Base-by-base conservation (phyloP, 805 yeast genomes). In the Sporopachydermia quercuum region DNA sequence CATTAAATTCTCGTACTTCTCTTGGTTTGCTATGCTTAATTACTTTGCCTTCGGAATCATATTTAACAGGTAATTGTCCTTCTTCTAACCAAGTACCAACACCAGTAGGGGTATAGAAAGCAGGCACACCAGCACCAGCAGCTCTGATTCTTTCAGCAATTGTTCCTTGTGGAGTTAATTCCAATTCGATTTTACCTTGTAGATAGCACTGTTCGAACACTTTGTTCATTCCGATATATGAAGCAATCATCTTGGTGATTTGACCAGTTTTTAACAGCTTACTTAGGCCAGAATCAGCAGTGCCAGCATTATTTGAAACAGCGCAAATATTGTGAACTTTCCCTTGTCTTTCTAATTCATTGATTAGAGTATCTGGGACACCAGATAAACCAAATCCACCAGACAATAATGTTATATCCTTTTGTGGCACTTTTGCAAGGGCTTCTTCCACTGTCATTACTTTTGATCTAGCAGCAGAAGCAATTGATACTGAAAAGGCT, bases 331-430 rank as follows among this genome's bases (percentile, higher is more conserved):
- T 50, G 13, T 46, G 51, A 38, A 68, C 52, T 2, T 57, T 57
- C 2, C 58, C 49, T 16, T 55, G 55, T 11, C 51, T 47, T 17
- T 55, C 41, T 16, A 68, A 48, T 16, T 60, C 71, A 35, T 55
- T 51, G 35, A 68, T 60, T 17, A 65, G 51, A 2, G 68, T 63
- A 37, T 64, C 68, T 2, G 74, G 70, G 3, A 66, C 57, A 4
- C 74, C 74, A 42, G 66, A 58, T 15, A 66, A 47, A 0, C 74
- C 74, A 49, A 68, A 68, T 2, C 74, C 74, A 14, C 74, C 74
- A 14, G 66, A 57, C n/a, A 67, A 49, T 4, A 67, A 45, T 3
- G 64, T 57, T 38, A 54, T 50, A 37, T 55, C 48, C 6, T 63
- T 46, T 6, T 42, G 23, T 13, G 62, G 49, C 4, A 51, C 61